Conservation (phyloP, 208 protist genomes). For the Jaenimonas drosophilae region DNA sequence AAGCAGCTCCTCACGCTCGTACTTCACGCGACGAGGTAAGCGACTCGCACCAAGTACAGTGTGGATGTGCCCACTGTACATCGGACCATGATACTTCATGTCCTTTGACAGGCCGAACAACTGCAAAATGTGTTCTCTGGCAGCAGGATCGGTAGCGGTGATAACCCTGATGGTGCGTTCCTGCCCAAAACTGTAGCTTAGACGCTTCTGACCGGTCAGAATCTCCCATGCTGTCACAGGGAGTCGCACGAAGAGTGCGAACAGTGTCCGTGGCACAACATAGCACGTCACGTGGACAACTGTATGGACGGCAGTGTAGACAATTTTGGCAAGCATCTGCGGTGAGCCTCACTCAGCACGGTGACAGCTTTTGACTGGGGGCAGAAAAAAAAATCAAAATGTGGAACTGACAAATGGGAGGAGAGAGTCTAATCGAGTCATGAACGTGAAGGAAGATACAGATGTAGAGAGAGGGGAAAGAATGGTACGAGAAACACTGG, state of each 20-base stretch:
- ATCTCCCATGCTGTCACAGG: slow-evolving; percentile 27
- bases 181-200: slow-evolving; percentile 12
- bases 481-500: no score
- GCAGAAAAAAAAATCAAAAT: not conserved
- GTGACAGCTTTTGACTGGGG: not conserved
- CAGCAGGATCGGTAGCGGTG: no score
- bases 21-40: slow-evolving; percentile 12
- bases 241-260: slow-evolving; percentile 20
- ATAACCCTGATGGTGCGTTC: slow-evolving; percentile 23
- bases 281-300: slow-evolving; percentile 21
- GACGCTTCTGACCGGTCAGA: slow-evolving; percentile 11
- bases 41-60: slow-evolving; percentile 25
- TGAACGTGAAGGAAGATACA: no score
- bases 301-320: slow-evolving; percentile 11
- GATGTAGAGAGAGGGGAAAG: no score
- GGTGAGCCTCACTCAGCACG: no score
- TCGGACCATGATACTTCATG: slow-evolving; percentile 33
- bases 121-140: slow-evolving; percentile 5
- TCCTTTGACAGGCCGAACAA: slow-evolving; percentile 19
- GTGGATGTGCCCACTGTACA: slow-evolving; percentile 49
- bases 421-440: not conserved
- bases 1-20: slow-evolving; percentile 26
- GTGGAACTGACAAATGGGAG: not conserved
- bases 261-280: slow-evolving; percentile 14
- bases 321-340: slow-evolving; percentile 18